A percentile compares a stretch with the other conserved stretches of the same genome.
phyloP scores from a whole-genome alignment of 2,329 filamentous ascomycete genomes.

The Aspergillus sp. region DNA sequence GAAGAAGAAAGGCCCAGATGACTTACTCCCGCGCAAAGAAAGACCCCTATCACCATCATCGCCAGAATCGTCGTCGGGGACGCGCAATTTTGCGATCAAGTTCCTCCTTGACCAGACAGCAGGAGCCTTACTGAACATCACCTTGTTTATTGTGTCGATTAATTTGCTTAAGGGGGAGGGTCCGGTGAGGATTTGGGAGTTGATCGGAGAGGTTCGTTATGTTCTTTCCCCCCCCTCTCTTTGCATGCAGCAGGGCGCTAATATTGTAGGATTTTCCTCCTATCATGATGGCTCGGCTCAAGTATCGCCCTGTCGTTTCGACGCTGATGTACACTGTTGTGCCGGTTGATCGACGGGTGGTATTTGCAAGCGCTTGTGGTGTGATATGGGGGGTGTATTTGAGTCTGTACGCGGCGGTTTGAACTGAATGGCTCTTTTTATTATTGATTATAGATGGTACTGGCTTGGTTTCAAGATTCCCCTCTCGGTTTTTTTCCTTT shows the following conservation, averaged over 20 bases:
- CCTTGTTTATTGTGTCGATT: slow-evolving; percentile 50
- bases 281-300: slow-evolving; percentile 61
- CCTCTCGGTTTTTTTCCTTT: background rate
- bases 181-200: slow-evolving; percentile 19
- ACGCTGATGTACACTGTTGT: slow-evolving; percentile 62
- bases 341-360: slow-evolving; percentile 61
- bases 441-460: background rate
- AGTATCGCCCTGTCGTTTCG: slow-evolving; percentile 64
- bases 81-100: slow-evolving; percentile 43
- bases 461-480: background rate
- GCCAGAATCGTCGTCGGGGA: slow-evolving; percentile 34
- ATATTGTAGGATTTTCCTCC: slow-evolving; percentile 50
- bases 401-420: slow-evolving; percentile 50
- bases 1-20: background rate
- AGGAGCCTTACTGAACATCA: slow-evolving; percentile 49
- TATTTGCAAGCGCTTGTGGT: slow-evolving; percentile 64
- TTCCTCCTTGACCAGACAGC: slow-evolving; percentile 52
- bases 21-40: background rate
- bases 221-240: background rate
- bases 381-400: slow-evolving; percentile 69
- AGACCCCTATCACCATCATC: slow-evolving; percentile 6
- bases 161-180: slow-evolving; percentile 33
- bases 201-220: slow-evolving; percentile 25
- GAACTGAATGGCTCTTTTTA: slow-evolving; percentile 2
- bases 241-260: background rate